Evolutionary conservation across 805 yeast genomes (phyloP), one percentile per base, ranked within the genome.

Genomic region (Kodamaea jinghongensis): DNA sequence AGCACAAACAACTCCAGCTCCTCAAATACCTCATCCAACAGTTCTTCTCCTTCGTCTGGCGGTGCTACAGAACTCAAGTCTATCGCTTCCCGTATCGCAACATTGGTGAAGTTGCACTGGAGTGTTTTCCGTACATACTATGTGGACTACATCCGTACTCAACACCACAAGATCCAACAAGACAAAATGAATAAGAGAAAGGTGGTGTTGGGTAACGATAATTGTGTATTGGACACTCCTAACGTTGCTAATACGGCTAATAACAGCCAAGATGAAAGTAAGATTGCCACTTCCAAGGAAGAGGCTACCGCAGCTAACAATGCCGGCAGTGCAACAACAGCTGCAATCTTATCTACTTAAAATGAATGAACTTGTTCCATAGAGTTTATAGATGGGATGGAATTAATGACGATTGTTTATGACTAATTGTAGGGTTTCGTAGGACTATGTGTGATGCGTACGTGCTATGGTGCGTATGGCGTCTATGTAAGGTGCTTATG

Each of bases 101-200:
- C 85, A 11, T 71, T 87, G 42, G 78, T 78, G 35, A 81, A 79
- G 43, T 83, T 87, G 64, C 95, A 87, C 60, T 83, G 89, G 86
- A 80, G 77, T 41, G 96, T 87, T 9, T 86, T 87, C 61, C 89
- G 86, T 23, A 72, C 73, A 31, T 80, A 81, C 62, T 87, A 87
- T 52, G 59, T 66, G 31, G 78, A 74, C 39, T 56, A 52, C 43
- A 43, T 47, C 34, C 46, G 45, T 39, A 31, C 41, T 1, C 51
- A 47, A 28, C 48, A 47, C 22, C 46, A 45, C 42, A 47, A 47
- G 38, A 41, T 47, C 17, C 51, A 47, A 27, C 47, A 47, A 38
- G 51, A 47, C 34, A 47, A 44, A 39, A 29, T 36, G 33, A 44
- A 44, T 22, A 41, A 44, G 22, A 38, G 44, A 11, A 41, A 41